These are phyloP conservation scores for Hypoxylon sp. DNA, from an alignment of 2,329 filamentous ascomycete species.

Conservation along the genomic window DNA sequence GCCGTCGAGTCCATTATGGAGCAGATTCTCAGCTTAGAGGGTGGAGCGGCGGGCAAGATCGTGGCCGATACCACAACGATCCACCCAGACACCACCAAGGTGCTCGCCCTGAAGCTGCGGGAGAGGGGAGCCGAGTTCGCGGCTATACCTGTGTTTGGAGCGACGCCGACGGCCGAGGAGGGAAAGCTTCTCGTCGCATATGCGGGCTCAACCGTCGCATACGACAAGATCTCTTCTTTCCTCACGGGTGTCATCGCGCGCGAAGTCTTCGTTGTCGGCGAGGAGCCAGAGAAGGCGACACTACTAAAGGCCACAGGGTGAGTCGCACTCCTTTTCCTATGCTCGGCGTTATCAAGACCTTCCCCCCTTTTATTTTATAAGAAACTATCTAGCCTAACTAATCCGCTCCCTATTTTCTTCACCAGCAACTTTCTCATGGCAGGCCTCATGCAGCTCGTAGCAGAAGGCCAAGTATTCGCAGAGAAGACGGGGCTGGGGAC, in stretches of 20 bases:
- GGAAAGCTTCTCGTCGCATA: constrained; percentile 55
- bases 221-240: constrained; percentile 49
- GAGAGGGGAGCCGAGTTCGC: constrained; percentile 49
- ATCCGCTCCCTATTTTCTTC: not conserved
- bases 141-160: constrained; percentile 59
- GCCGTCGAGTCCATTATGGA: constrained; percentile 47
- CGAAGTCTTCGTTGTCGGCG: constrained; percentile 52
- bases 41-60: constrained; percentile 49
- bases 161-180: constrained; percentile 57
- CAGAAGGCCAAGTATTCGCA: constrained; percentile 59
- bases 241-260: constrained; percentile 53
- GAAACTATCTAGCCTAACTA: not conserved
- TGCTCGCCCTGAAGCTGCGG: constrained; percentile 39
- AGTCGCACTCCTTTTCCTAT: too few relatives aligned
- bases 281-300: constrained; percentile 53
- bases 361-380: not conserved
- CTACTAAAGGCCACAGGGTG: constrained; percentile 59
- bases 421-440: constrained; percentile 20
- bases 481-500: constrained; percentile 54
- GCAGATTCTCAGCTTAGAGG: constrained; percentile 35
- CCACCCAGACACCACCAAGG: constrained; percentile 53
- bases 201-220: constrained; percentile 50
- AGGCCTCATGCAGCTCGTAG: constrained; percentile 44
- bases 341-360: not conserved
- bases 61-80: constrained; percentile 60